phyloP scores from a whole-genome alignment of 768 basidiomycete species.

The Lentinula raphanica region DNA sequence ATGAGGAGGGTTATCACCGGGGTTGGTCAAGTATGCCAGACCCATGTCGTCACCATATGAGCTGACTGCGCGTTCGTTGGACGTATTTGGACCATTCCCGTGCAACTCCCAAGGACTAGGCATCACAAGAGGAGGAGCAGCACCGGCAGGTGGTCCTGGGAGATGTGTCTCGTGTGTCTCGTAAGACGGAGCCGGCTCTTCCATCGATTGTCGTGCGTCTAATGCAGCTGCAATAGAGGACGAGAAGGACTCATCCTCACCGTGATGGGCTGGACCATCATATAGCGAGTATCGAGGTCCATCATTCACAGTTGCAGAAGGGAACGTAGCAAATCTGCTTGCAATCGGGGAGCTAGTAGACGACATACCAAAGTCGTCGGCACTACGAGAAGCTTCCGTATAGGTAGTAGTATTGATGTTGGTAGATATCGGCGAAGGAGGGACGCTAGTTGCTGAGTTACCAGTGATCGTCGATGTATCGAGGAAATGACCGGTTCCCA shows the following conservation, averaged over 20 bases:
- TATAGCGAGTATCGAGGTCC: conserved; percentile 17
- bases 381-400: conserved; percentile 4
- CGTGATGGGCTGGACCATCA: conserved; percentile 26
- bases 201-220: conserved; percentile 10
- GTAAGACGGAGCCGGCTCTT: conserved; percentile 35
- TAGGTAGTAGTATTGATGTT: background rate
- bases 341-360: conserved; percentile 22
- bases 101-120: background rate
- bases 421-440: conserved; percentile 12
- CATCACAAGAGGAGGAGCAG: conserved; percentile 26
- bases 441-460: conserved; percentile 6
- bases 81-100: too few relatives aligned
- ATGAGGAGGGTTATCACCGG: conserved; percentile 19
- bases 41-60: conserved; percentile 27
- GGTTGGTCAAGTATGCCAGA: conserved; percentile 34
- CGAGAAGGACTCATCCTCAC: conserved; percentile 26
- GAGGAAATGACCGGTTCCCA: conserved; percentile 22
- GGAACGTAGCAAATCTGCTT: conserved; percentile 66
- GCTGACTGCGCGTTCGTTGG: conserved; percentile 10
- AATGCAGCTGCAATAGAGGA: conserved; percentile 33
- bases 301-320: conserved; percentile 36
- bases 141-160: conserved; percentile 38
- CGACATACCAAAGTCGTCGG: conserved; percentile 40
- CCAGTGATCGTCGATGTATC: conserved; percentile 18
- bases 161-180: conserved; percentile 24